phyloP scores from a whole-genome alignment of 345 rosid genomes.

The Eucalyptus shirleyi region DNA sequence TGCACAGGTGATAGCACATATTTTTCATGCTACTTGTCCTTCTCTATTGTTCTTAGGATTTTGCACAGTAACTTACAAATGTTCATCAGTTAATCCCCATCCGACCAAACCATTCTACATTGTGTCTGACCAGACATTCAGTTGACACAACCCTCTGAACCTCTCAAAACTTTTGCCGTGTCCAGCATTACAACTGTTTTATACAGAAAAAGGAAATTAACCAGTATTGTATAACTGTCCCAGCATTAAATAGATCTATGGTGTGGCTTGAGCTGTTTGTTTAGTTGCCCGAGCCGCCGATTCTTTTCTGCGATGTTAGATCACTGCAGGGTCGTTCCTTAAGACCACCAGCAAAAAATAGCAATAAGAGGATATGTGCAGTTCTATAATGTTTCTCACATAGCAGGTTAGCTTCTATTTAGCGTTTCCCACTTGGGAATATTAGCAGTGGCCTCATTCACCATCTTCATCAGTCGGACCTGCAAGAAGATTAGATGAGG shows the following conservation, averaged over 20 bases:
- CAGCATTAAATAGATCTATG: not conserved
- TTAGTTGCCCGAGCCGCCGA: not conserved
- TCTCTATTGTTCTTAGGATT: not conserved
- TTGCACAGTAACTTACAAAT: not conserved
- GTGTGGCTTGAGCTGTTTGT: not conserved
- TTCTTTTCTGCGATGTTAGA: not conserved
- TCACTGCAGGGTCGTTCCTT: not conserved
- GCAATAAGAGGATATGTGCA: not conserved
- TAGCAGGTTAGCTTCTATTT: constrained; percentile 9
- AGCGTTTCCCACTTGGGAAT: constrained; percentile 47
- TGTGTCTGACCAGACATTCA: not conserved
- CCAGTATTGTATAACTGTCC: not conserved
- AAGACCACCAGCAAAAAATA: not conserved
- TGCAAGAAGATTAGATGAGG: constrained; percentile 1
- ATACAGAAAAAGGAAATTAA: not conserved
- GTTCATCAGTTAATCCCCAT: not conserved
- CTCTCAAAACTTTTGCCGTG: not conserved
- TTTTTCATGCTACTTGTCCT: not conserved
- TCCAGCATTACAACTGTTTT: not conserved
- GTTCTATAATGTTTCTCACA: not conserved
- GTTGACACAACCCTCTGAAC: not conserved
- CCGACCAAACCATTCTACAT: not conserved
- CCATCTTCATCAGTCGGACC: constrained; percentile 57
- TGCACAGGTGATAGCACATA: not conserved
- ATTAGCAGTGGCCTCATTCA: constrained; percentile 65